phyloP scores from a whole-genome alignment of 1,284 basidiomycete species.

The Ustilago bromivora region DNA sequence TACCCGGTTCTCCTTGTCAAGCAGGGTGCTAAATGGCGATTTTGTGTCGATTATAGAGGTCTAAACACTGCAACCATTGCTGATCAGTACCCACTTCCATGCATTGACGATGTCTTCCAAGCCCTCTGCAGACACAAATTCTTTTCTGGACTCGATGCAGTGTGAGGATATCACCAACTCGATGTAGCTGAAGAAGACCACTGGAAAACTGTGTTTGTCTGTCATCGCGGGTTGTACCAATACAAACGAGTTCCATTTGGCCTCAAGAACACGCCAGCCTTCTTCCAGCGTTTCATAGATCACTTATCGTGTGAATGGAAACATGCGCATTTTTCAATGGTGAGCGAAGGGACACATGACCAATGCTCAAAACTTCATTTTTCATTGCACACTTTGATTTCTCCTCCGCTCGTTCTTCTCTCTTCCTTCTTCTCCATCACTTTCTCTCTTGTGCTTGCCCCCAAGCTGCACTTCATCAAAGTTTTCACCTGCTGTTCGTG shows the following conservation, averaged over 20 bases:
- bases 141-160: neutral
- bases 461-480: too few relatives aligned
- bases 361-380: too few relatives aligned
- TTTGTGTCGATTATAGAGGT: conserved; percentile 1
- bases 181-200: neutral
- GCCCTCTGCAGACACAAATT: neutral
- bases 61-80: conserved; percentile 2
- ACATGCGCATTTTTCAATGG: too few relatives aligned
- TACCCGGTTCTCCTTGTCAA: neutral
- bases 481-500: too few relatives aligned
- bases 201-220: conserved; percentile 7
- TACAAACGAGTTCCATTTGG: neutral
- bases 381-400: too few relatives aligned
- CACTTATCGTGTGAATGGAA: too few relatives aligned
- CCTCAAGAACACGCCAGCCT: neutral
- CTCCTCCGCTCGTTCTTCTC: too few relatives aligned
- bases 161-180: conserved; percentile 3
- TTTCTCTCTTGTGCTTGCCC: too few relatives aligned
- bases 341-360: too few relatives aligned
- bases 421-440: too few relatives aligned
- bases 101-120: conserved; percentile 7
- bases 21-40: conserved; percentile 1
- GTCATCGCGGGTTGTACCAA: neutral
- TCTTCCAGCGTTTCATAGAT: conserved; percentile 7
- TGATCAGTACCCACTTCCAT: neutral